Conservation (phyloP, 1,139 yeast species). For the Chernovozyma aurita region DNA sequence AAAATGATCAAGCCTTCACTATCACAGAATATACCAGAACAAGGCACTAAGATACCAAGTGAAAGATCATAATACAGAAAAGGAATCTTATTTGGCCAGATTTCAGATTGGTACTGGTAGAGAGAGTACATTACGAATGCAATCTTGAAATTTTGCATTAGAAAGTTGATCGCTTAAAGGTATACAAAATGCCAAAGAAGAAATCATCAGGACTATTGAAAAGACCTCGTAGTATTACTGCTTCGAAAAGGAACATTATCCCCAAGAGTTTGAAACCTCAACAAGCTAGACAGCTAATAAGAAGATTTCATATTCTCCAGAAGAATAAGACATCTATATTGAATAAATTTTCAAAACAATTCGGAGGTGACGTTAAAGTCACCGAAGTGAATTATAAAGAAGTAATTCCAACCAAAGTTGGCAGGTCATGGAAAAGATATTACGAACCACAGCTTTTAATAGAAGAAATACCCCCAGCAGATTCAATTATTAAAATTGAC, state of each 20-base stretch:
- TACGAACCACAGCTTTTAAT: slow-evolving; percentile 6
- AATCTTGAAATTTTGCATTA: no score
- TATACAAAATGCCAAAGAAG: slow-evolving; percentile 12
- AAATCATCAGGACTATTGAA: slow-evolving; percentile 19
- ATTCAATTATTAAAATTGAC: slow-evolving; percentile 18
- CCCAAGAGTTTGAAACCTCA: slow-evolving; percentile 55
- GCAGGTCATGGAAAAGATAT: slow-evolving; percentile 1
- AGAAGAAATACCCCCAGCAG: slow-evolving; percentile 7
- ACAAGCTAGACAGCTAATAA: slow-evolving; percentile 60
- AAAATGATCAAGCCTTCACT: no score
- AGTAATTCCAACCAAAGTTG: slow-evolving; percentile 3
- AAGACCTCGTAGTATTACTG: slow-evolving; percentile 29
- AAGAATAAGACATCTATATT: slow-evolving; percentile 44
- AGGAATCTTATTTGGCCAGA: no score
- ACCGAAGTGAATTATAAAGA: slow-evolving; percentile 22
- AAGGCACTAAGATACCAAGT: no score
- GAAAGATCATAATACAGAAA: no score
- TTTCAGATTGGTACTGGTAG: no score
- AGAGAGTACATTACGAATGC: no score
- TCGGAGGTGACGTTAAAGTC: slow-evolving; percentile 12
- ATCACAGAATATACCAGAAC: no score
- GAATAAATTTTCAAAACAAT: slow-evolving; percentile 14
- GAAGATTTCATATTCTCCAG: slow-evolving; percentile 62
- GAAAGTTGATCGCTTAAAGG: no score
- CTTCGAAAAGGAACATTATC: slow-evolving; percentile 7